Evolutionary conservation across 2,329 filamentous ascomycete genomes (phyloP), one percentile per base, ranked within the genome.

Genomic region (Fusarium abutilonis): DNA sequence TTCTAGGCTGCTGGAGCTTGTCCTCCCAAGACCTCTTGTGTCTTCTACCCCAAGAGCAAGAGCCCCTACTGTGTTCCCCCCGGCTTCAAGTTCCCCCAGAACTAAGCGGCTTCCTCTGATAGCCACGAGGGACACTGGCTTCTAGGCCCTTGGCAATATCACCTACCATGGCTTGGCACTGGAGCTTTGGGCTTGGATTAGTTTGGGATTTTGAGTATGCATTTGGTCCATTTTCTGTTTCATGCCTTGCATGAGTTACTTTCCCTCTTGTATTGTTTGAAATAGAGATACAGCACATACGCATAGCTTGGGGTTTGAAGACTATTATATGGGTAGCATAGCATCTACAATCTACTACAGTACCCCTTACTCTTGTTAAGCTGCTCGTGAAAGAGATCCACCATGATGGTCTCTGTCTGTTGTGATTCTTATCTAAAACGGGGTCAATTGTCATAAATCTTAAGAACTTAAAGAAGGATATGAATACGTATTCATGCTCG

Each of bases 11-110:
- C 66, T 19, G 76, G 76, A 10, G 50, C 56, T 49, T 78, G 76
- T 58, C 75, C 75, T 11, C 75, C 74, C 56, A 63, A 75, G 46
- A 76, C 75, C 14, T 34, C 63, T 34, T 78, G 76, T 70, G 71
- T 72, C 69, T 78, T 77, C 71, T 70, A 73, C 28, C 34, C 35
- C 69, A 32, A 62, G 36, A 78, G 70, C 69, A 46, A 58, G 43
- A 76, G 73, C 72, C 76, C 76, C 57, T 78, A 78, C 74, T 78
- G 76, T 47, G 72, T 78, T 7, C 74, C 74, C 11, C 66, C 72
- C 32, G 56, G 60, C 45, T 76, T 71, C 70, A 47, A 70, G 56
- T 67, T 74, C 63, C 66, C 69, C 39, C 56, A 68, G 62, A 53
- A 51, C 42, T 64, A 65, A 47, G 50, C 28, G 32, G 34, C 19